Conservation (phyloP, 108 stramenopile species). For the Schizochytrium sp. region DNA sequence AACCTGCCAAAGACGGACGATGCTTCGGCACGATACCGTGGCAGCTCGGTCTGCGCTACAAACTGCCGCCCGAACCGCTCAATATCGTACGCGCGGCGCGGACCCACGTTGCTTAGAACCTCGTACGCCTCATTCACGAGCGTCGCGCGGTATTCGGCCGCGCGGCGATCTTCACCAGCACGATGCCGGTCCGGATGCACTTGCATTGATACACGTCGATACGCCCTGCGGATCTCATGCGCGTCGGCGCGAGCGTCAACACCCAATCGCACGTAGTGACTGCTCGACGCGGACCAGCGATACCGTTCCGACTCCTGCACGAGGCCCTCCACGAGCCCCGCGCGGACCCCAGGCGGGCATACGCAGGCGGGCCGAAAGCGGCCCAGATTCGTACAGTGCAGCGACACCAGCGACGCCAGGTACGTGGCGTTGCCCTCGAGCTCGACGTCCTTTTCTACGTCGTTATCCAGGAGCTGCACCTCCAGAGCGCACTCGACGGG, state of each 20-base stretch:
- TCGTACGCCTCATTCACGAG: not conserved
- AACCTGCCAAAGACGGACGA: not conserved
- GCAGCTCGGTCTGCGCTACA: not conserved
- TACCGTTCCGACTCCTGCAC: not conserved
- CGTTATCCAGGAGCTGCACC: not conserved
- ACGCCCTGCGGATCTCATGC: not conserved
- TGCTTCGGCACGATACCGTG: not conserved
- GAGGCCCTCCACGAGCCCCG: not conserved
- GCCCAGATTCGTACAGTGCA: slow-evolving; percentile 1
- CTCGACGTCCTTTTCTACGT: not conserved
- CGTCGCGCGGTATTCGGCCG: not conserved
- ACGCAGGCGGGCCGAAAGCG: not conserved
- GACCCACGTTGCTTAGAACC: not conserved
- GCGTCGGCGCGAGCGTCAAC: not conserved
- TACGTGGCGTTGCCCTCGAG: not conserved
- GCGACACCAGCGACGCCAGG: not conserved
- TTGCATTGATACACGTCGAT: not conserved
- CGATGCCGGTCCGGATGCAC: not conserved
- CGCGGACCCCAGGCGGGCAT: not conserved
- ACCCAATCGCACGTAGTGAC: not conserved
- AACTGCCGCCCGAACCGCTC: not conserved
- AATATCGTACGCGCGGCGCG: not conserved
- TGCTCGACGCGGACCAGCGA: not conserved
- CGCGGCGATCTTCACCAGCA: not conserved
- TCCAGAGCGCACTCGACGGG: not conserved